Base-by-base conservation (phyloP, 2,329 filamentous ascomycete species). In the Chrysoporthe deuterocubensis region DNA sequence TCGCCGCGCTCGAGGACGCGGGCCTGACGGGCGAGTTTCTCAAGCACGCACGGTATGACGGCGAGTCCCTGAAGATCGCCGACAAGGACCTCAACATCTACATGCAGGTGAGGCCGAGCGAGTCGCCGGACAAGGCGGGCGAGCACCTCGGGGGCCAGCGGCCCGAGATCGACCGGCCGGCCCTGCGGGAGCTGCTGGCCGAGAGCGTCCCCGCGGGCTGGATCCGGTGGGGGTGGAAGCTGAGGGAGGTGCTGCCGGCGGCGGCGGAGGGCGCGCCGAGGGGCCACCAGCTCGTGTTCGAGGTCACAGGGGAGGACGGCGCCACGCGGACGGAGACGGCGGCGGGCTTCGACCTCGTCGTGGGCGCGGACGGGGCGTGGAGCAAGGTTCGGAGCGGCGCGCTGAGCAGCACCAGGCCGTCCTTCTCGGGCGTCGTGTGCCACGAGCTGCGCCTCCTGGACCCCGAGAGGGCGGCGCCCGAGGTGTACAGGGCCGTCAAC, bases 131-230 rank as follows among this genome's bases (percentile, higher is more conserved):
- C 74, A 74, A 64, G 3, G 52, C 59, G 37, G 66, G 67, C 7
- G 52, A 57, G 0, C 54, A 62, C 8, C 16, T 71, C 0, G 62
- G 65, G 11, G 71, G 70, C 57, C 78, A 81, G 66, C 78, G 82
- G 7, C 84, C 84, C 0, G 86, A 87, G 73, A 87, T 88, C 69
- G 85, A 88, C 73, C 81, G 85, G 21, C 71, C 76, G 6, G 74
- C 77, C 32, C 77, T 87, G 18, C 77, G 82, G 7, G 72, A 79
- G 57, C 76, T 87, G 3, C 75, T 87, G 9, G 74, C 81, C 21
- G 76, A 81, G 34, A 82, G 82, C 2, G 76, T 86, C 11, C 79
- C 85, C 0, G 73, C 77, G 8, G 80, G 75, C 4, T 82, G 75
- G 66, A 80, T 87, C 54, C 75, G 77, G 66, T 87, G 83, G 84